Conservation (phyloP, 305 asterid genomes). For the Fraxinus nigra region DNA sequence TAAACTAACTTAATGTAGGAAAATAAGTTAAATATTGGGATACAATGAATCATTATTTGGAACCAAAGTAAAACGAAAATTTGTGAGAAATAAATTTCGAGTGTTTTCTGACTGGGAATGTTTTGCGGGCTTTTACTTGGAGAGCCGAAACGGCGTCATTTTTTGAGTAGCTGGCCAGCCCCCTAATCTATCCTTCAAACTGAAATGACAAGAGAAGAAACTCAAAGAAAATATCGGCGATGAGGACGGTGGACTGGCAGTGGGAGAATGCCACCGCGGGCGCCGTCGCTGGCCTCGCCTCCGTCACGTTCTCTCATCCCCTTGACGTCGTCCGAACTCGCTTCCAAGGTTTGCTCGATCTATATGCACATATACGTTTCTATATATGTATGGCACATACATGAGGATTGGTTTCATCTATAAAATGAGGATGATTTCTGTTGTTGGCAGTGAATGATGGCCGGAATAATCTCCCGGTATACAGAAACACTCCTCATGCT, state of each 20-base stretch:
- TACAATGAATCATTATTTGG: not conserved
- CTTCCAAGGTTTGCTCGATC: conserved; percentile 62
- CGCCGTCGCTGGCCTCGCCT: conserved; percentile 80
- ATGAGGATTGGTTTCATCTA: not conserved
- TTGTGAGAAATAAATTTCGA: not conserved
- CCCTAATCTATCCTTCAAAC: not conserved
- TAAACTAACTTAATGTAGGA: not conserved
- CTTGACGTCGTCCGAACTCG: conserved; percentile 96
- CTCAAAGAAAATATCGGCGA: conserved; percentile 28
- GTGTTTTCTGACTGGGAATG: not conserved
- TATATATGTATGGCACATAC: not conserved
- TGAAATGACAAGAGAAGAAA: conserved; percentile 14
- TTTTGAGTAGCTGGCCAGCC: not conserved
- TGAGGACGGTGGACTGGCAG: conserved; percentile 67
- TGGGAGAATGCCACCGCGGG: conserved; percentile 99
- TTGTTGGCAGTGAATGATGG: conserved; percentile 69
- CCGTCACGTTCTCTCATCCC: conserved; percentile 79
- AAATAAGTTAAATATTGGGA: not conserved
- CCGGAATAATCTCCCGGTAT: conserved; percentile 58
- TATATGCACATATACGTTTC: not conserved
- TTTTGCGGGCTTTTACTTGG: not conserved
- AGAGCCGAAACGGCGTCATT: not conserved
- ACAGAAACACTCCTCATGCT: conserved; percentile 84
- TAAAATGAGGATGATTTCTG: not conserved
- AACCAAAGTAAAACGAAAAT: not conserved